A percentile compares a stretch with the other conserved stretches of the same genome.
phyloP scores from a whole-genome alignment of 805 yeast genomes.

The Hanseniaspora guilliermondii region DNA sequence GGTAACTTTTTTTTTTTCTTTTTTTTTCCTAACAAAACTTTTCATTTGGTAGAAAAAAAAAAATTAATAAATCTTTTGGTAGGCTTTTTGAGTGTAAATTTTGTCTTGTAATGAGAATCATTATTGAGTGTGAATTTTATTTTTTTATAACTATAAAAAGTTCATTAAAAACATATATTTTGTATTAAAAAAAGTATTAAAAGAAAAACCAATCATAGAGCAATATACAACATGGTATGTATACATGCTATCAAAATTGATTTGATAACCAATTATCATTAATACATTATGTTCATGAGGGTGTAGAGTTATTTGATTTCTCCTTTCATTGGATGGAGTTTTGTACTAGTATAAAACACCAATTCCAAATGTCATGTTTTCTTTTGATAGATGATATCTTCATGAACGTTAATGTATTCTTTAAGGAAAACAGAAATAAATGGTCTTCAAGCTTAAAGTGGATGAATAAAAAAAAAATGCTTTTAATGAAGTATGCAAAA shows the following conservation, averaged over 20 bases:
- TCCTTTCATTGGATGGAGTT: not conserved
- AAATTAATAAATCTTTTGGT: not conserved
- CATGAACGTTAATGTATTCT: no score
- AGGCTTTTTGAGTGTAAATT: not conserved
- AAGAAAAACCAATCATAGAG: constrained; percentile 10
- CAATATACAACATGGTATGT: constrained; percentile 14
- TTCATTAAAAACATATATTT: not conserved
- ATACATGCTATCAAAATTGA: constrained; percentile 19
- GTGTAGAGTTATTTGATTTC: not conserved
- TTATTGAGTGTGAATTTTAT: not conserved
- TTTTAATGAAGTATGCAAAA: no score
- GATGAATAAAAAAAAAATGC: no score
- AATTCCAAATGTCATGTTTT: no score
- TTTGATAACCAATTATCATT: not conserved
- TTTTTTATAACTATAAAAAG: not conserved
- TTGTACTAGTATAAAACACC: no score
- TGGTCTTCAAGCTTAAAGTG: no score
- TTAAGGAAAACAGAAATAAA: no score
- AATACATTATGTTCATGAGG: not conserved
- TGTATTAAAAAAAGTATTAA: not conserved
- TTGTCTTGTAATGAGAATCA: no score
- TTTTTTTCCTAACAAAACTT: not conserved
- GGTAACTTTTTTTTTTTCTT: not conserved
- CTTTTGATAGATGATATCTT: no score
- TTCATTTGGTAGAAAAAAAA: not conserved